Percentiles rank a stretch among this genome's conserved stretches.
phyloP scores from a whole-genome alignment of 2,329 filamentous ascomycete species.

The Pseudopyricularia javanii region DNA sequence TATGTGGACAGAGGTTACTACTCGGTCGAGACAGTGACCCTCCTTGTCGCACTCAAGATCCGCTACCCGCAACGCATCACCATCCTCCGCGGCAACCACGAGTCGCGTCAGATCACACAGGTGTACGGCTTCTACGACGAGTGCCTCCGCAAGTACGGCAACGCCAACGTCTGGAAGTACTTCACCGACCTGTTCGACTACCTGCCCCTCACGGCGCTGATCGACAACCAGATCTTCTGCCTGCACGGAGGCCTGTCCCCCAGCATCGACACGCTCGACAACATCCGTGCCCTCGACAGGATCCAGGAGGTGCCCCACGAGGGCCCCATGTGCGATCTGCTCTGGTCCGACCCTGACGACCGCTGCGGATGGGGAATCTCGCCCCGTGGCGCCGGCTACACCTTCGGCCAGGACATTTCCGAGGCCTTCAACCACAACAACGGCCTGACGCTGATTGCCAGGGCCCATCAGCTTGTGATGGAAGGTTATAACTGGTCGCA shows the following conservation, averaged over 20 bases:
- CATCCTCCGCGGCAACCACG: slow-evolving; percentile 96
- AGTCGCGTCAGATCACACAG: slow-evolving; percentile 96
- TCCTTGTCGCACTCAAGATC: slow-evolving; percentile 94
- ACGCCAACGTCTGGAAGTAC: slow-evolving; percentile 98
- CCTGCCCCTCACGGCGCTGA: slow-evolving; percentile 89
- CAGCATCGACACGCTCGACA: slow-evolving; percentile 90
- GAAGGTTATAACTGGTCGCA: slow-evolving; percentile 99
- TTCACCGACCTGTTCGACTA: slow-evolving; percentile 99
- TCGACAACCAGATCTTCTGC: slow-evolving; percentile 99
- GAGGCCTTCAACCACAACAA: slow-evolving; percentile 99
- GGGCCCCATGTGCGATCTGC: slow-evolving; percentile 92
- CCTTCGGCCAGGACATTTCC: slow-evolving; percentile 92
- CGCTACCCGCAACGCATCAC: slow-evolving; percentile 97
- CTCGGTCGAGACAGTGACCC: slow-evolving; percentile 93
- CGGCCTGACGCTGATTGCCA: slow-evolving; percentile 84
- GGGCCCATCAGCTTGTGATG: slow-evolving; percentile 98
- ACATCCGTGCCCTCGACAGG: slow-evolving; percentile 87
- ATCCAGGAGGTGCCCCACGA: slow-evolving; percentile 98
- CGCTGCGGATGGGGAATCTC: slow-evolving; percentile 93
- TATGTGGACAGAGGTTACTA: slow-evolving; percentile 99
- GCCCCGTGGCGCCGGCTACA: slow-evolving; percentile 87
- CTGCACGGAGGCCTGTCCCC: slow-evolving; percentile 93
- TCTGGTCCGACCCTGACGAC: slow-evolving; percentile 98
- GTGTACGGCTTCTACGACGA: slow-evolving; percentile 99
- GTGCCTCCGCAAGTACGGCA: slow-evolving; percentile 96